A percentile compares a stretch with the other conserved stretches of the same genome.
Evolutionary conservation across 192 early-diverging fungal genomes (phyloP).

Genomic region (Coemansia sp.): DNA sequence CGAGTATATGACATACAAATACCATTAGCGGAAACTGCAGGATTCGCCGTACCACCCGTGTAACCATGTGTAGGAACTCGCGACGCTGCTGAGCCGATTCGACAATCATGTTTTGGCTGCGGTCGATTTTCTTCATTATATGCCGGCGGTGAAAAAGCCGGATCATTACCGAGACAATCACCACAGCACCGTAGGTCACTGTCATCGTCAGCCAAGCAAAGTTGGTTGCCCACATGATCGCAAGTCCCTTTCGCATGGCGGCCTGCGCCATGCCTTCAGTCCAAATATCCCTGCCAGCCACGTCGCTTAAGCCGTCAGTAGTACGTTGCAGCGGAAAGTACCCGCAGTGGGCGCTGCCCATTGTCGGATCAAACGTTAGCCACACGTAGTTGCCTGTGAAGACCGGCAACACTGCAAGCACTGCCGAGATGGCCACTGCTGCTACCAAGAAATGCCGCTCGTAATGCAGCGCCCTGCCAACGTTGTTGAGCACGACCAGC

Average conservation of each 20-base stretch:
- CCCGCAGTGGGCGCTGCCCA: slow-evolving; percentile 40
- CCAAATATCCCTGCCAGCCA: slow-evolving; percentile 10
- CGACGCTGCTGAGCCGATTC: slow-evolving; percentile 19
- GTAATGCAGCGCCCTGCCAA: slow-evolving; percentile 27
- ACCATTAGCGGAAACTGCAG: slow-evolving; percentile 51
- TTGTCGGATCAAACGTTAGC: slow-evolving; percentile 37
- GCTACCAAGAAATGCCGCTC: slow-evolving; percentile 35
- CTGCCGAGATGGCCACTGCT: slow-evolving; percentile 22
- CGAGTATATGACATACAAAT: slow-evolving; percentile 43
- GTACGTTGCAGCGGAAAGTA: slow-evolving; percentile 37
- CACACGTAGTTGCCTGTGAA: slow-evolving; percentile 45
- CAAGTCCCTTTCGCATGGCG: slow-evolving; percentile 36
- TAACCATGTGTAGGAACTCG: slow-evolving; percentile 33
- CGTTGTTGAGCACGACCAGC: slow-evolving; percentile 39
- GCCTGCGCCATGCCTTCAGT: slow-evolving; percentile 26
- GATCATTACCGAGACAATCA: slow-evolving; percentile 40
- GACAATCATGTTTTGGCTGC: slow-evolving; percentile 22
- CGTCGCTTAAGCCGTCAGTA: slow-evolving; percentile 4
- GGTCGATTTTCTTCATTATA: slow-evolving; percentile 15
- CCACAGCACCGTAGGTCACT: slow-evolving; percentile 41
- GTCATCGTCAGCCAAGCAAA: slow-evolving; percentile 51
- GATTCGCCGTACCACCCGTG: slow-evolving; percentile 42
- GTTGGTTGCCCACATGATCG: slow-evolving; percentile 47
- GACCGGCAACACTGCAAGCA: slow-evolving; percentile 29
- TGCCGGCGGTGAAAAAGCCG: slow-evolving; percentile 34